Evolutionary conservation across 2,329 filamentous ascomycete species (phyloP).

Genomic region (Curvularia spicifera): DNA sequence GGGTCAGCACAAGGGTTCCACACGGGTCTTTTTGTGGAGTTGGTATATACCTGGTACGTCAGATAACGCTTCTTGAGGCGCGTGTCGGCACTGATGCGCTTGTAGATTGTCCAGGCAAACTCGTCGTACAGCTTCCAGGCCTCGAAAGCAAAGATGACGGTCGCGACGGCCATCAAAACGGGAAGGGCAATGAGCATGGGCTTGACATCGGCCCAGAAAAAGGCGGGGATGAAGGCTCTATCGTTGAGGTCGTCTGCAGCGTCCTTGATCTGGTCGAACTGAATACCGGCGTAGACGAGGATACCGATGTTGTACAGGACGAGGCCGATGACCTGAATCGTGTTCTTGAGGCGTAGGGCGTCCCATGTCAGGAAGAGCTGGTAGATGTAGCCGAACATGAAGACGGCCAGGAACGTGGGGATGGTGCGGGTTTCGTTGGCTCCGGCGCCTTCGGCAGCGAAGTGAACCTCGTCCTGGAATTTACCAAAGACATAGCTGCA

Average conservation of each 20-base stretch:
- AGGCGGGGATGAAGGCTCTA: constrained; percentile 54
- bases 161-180: constrained; percentile 77
- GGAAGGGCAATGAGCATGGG: constrained; percentile 87
- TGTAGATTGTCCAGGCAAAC: constrained; percentile 99
- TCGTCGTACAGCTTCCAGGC: constrained; percentile 98
- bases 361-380: constrained; percentile 90
- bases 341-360: constrained; percentile 92
- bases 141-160: constrained; percentile 73
- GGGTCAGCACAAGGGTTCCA: constrained; percentile 19
- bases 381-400: constrained; percentile 97
- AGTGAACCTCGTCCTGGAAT: constrained; percentile 70
- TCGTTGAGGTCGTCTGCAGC: constrained; percentile 66
- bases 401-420: constrained; percentile 92
- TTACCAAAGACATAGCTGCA: constrained; percentile 84
- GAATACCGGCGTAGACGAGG: constrained; percentile 89
- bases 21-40: background rate
- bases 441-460: constrained; percentile 47
- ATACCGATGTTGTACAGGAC: constrained; percentile 92
- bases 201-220: constrained; percentile 72
- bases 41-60: constrained; percentile 84
- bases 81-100: constrained; percentile 96
- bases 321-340: constrained; percentile 95
- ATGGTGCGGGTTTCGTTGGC: constrained; percentile 67
- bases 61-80: constrained; percentile 96
- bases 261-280: constrained; percentile 85